phyloP scores from a whole-genome alignment of 768 basidiomycete species.

The Lenzites betulinus region DNA sequence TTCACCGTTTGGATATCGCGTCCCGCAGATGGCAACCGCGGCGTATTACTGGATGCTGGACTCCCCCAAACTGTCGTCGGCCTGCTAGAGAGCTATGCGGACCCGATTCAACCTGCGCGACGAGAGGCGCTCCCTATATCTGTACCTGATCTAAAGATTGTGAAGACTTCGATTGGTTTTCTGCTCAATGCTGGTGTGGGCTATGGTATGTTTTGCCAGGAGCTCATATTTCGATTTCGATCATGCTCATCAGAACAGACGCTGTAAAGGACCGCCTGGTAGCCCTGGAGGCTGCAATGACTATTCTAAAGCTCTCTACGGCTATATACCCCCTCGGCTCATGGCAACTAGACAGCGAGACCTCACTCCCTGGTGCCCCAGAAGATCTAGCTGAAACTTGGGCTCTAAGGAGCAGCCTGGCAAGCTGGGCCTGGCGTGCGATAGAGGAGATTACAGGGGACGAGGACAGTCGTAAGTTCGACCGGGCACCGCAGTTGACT shows the following conservation, averaged over 20 bases:
- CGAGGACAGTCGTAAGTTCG: constrained; percentile 42
- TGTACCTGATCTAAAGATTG: constrained; percentile 64
- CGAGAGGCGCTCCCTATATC: constrained; percentile 52
- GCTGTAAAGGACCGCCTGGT: constrained; percentile 68
- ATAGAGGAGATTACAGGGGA: constrained; percentile 76
- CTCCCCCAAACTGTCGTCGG: constrained; percentile 68
- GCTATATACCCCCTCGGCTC: constrained; percentile 73
- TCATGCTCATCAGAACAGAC: constrained; percentile 45
- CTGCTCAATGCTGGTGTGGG: constrained; percentile 77
- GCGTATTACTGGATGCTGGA: constrained; percentile 65
- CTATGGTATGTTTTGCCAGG: constrained; percentile 53
- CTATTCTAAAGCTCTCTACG: constrained; percentile 65
- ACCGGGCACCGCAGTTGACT: not conserved
- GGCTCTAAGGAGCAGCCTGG: constrained; percentile 62
- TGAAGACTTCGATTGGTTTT: constrained; percentile 78
- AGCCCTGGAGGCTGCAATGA: constrained; percentile 67
- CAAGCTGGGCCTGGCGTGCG: constrained; percentile 77
- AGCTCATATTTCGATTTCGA: not conserved
- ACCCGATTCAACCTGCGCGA: constrained; percentile 43
- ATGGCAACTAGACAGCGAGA: constrained; percentile 44
- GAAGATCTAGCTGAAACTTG: constrained; percentile 57
- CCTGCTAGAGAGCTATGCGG: constrained; percentile 66
- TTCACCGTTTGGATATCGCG: not conserved
- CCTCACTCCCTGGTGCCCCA: constrained; percentile 18
- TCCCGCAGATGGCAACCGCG: constrained; percentile 73